These are phyloP conservation scores for Dalbergia cultrata DNA, from an alignment of 306 rosid species.

Conservation along the genomic window DNA sequence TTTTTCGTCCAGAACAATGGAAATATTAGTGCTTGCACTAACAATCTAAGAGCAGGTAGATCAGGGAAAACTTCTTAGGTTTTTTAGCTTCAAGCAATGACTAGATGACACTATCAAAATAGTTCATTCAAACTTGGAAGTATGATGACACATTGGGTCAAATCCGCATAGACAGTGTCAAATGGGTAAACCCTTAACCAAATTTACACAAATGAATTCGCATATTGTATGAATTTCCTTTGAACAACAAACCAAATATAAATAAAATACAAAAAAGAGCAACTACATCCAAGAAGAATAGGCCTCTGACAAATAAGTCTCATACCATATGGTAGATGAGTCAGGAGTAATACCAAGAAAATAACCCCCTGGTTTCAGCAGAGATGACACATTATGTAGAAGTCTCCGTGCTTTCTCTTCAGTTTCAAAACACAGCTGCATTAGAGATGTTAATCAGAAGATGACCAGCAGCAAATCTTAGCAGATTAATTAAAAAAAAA, in stretches of 20 bases:
- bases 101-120: not conserved
- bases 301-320: conserved; percentile 44
- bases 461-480: not conserved
- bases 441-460: conserved; percentile 40
- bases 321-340: conserved; percentile 99
- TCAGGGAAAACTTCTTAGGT: not conserved
- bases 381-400: conserved; percentile 79
- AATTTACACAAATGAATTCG: conserved; percentile 16
- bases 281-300: conserved; percentile 48
- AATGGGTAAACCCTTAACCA: conserved; percentile 28
- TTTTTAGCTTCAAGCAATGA: not conserved
- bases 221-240: conserved; percentile 12
- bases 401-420: conserved; percentile 92
- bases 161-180: conserved; percentile 13
- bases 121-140: conserved; percentile 15
- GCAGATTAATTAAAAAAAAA: conserved; percentile 28
- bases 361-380: conserved; percentile 97
- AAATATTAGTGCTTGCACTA: conserved; percentile 8
- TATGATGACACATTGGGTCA: not conserved
- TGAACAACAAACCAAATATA: not conserved
- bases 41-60: conserved; percentile 1
- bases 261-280: conserved; percentile 13
- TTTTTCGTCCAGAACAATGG: conserved; percentile 1
- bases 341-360: conserved; percentile 99
- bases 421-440: conserved; percentile 91